Conservation (phyloP, 2,329 filamentous ascomycete species). For the Fusarium buxicola region DNA sequence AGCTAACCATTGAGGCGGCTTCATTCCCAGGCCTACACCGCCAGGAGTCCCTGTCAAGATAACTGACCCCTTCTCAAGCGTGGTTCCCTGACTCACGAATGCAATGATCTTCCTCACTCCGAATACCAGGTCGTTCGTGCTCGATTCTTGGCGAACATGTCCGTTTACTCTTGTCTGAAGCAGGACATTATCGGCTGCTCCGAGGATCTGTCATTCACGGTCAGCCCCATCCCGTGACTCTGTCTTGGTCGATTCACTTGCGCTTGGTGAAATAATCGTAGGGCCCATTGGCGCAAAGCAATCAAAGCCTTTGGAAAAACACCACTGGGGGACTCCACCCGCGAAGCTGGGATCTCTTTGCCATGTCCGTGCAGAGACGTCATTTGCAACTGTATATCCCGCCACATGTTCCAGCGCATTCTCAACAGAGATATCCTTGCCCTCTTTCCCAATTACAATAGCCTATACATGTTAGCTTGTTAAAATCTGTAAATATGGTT, state of each 20-base stretch:
- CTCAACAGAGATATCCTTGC: slow-evolving; percentile 10
- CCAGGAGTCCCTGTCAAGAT: slow-evolving; percentile 26
- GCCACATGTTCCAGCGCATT: slow-evolving; percentile 19
- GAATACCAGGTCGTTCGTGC: slow-evolving; percentile 18
- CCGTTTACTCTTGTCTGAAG: slow-evolving; percentile 26
- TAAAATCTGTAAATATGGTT: too few relatives aligned
- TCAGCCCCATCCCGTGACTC: neutral
- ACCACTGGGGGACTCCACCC: slow-evolving; percentile 17
- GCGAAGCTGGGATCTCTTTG: slow-evolving; percentile 15
- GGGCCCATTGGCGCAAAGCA: slow-evolving; percentile 24
- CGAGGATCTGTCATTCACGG: neutral
- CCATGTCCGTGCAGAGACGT: slow-evolving; percentile 17
- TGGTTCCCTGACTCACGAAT: slow-evolving; percentile 21
- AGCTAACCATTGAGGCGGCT: slow-evolving; percentile 11
- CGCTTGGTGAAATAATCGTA: slow-evolving; percentile 3
- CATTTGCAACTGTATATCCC: slow-evolving; percentile 23
- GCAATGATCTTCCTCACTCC: slow-evolving; percentile 5
- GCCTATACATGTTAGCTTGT: slow-evolving; percentile 2
- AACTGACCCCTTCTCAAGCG: slow-evolving; percentile 11
- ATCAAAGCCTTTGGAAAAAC: slow-evolving; percentile 27
- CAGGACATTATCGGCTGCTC: slow-evolving; percentile 2
- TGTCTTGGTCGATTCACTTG: neutral
- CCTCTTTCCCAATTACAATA: slow-evolving; percentile 19
- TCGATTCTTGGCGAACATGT: slow-evolving; percentile 14
- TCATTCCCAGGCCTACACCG: slow-evolving; percentile 21